Evolutionary conservation across 192 early-diverging fungal species (phyloP).

Genomic region (Dispira parvispora): DNA sequence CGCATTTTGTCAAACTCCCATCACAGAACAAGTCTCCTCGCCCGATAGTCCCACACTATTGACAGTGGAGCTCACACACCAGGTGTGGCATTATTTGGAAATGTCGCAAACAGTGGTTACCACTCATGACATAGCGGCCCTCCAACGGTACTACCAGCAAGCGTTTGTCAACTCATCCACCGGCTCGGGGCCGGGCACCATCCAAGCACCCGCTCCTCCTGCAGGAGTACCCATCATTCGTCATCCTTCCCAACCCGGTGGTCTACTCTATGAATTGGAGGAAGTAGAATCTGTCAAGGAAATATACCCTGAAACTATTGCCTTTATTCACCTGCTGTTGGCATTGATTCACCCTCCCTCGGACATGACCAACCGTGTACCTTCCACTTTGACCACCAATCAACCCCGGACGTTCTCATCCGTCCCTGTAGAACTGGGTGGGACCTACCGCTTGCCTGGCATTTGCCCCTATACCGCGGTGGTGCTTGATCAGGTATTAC

Average conservation of each 20-base stretch:
- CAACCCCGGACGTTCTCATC: conserved; percentile 14
- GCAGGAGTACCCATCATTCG: conserved; percentile 13
- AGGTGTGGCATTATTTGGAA: conserved; percentile 72
- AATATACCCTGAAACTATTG: conserved; percentile 73
- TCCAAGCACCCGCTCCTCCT: conserved; percentile 12
- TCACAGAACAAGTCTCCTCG: conserved; percentile 16
- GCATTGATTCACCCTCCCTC: conserved; percentile 45
- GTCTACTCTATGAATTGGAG: conserved; percentile 61
- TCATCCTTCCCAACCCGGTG: conserved; percentile 9
- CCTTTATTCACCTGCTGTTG: conserved; percentile 60
- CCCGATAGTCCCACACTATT: conserved; percentile 18
- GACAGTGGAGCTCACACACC: conserved; percentile 35
- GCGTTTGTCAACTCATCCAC: too few species aligned
- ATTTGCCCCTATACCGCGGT: conserved; percentile 64
- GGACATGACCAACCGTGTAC: conserved; percentile 14
- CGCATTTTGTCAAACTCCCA: conserved; percentile 53
- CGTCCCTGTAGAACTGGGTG: conserved; percentile 46
- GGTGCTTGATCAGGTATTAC: conserved; percentile 70
- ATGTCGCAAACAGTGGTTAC: conserved; percentile 45
- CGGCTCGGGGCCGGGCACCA: conserved; percentile 13
- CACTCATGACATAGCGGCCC: conserved; percentile 12
- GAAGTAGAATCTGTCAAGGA: conserved; percentile 61
- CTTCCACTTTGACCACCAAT: conserved; percentile 17
- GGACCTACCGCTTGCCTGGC: conserved; percentile 48
- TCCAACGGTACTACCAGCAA: conserved; percentile 9